Evolutionary conservation across 31 red algal species (phyloP).

Genomic region (Bonnemaisonia californica): DNA sequence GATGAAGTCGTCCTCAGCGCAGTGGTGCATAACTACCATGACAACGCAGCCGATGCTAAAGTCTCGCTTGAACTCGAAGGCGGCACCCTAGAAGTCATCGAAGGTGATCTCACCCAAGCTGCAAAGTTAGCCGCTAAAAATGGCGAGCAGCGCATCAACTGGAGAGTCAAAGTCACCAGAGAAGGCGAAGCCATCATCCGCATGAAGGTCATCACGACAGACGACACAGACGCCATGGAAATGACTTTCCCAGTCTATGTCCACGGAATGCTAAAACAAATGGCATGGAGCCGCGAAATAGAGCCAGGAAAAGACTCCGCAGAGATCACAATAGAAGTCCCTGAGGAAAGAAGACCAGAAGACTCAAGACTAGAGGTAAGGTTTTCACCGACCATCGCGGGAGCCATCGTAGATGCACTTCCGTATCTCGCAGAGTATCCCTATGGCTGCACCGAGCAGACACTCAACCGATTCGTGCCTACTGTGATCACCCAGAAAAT

Average conservation of each 20-base stretch:
- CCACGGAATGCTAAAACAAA: neutral
- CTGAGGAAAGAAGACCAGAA: neutral
- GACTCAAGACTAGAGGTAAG: neutral
- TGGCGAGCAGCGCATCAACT: conserved; percentile 4
- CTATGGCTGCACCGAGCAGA: conserved; percentile 18
- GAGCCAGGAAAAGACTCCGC: neutral
- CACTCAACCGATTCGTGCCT: conserved; percentile 3
- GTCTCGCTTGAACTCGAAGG: conserved; percentile 12
- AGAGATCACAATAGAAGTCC: neutral
- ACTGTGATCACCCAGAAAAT: conserved; percentile 9
- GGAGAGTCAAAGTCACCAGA: neutral
- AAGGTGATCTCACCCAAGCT: neutral
- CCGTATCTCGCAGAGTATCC: conserved; percentile 14
- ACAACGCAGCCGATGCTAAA: neutral
- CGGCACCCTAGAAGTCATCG: neutral
- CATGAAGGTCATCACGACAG: neutral
- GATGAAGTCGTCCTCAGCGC: conserved; percentile 16
- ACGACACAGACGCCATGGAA: conserved; percentile 15
- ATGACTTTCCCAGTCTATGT: conserved; percentile 27
- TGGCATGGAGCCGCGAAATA: neutral
- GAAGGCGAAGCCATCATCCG: neutral
- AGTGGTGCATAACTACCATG: conserved; percentile 3
- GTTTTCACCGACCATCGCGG: conserved; percentile 7
- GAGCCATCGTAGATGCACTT: neutral
- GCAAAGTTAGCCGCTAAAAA: neutral